Conservation (phyloP, 805 yeast species). For the Candida pini region DNA sequence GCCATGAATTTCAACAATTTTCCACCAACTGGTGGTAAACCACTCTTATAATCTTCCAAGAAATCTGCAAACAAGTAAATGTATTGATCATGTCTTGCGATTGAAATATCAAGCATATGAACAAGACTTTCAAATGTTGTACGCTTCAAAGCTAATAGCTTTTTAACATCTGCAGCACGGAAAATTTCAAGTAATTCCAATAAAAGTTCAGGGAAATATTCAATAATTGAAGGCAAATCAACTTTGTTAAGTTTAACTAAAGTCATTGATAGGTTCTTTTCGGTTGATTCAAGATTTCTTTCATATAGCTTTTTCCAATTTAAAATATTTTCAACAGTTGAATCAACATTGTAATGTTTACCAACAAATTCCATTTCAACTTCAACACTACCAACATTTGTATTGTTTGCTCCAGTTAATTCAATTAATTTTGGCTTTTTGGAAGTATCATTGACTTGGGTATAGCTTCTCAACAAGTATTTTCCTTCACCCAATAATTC, state of each 20-base stretch:
- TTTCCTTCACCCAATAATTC: constrained; percentile 54
- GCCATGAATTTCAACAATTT: constrained; percentile 42
- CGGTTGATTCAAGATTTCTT: constrained; percentile 31
- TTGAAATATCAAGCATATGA: constrained; percentile 53
- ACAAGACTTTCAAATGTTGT: constrained; percentile 50
- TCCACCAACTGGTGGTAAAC: constrained; percentile 47
- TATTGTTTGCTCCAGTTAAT: constrained; percentile 35
- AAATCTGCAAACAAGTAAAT: constrained; percentile 51
- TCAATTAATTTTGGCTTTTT: constrained; percentile 41
- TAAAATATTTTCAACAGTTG: constrained; percentile 47
- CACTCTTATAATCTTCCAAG: constrained; percentile 25
- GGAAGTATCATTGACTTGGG: constrained; percentile 29
- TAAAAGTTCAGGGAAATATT: constrained; percentile 56
- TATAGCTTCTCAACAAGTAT: constrained; percentile 31
- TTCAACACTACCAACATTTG: constrained; percentile 39
- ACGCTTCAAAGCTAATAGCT: constrained; percentile 22
- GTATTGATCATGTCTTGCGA: constrained; percentile 64
- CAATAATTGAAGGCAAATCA: constrained; percentile 48
- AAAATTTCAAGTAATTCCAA: constrained; percentile 32
- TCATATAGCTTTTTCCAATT: constrained; percentile 47
- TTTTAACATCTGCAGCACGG: constrained; percentile 17
- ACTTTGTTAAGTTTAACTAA: constrained; percentile 48
- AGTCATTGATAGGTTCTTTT: constrained; percentile 40
- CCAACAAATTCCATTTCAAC: constrained; percentile 65
- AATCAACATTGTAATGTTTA: constrained; percentile 53